Evolutionary conservation across 2,329 filamentous ascomycete species (phyloP), one percentile per base, ranked within the genome.

Genomic region (Ceratocystis eucalypticola): DNA sequence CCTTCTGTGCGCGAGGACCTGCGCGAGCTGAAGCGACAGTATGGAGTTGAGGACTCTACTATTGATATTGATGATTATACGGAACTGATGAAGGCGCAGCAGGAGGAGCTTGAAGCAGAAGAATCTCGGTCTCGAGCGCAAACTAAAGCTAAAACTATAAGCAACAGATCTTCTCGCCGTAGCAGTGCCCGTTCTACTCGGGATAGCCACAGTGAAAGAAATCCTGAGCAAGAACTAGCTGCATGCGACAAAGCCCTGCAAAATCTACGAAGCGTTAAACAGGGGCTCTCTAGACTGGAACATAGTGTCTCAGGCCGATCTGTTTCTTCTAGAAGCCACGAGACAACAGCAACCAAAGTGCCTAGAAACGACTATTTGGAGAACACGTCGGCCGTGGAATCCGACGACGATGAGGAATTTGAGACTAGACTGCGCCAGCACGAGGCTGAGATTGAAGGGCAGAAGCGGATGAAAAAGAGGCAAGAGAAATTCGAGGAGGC

Each of bases 1-100:
- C 78, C 80, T 1, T 82, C 79, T 1, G 82, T 82, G 65, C 80
- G 77, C 65, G 82, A 84, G 66, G 83, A 85, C 69, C 73, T 85
- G 33, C 74, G 78, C 33, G 78, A 81, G 63, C 80, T 85, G 59
- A 77, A 82, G 69, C 77, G 77, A 17, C 75, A 74, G 57, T 78
- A 84, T 70, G 77, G 83, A 65, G 79, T 84, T 30, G 82, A 85
- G 20, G 83, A 85, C 70, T 83, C 81, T 0, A 84, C 82, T 0
- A 72, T 84, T n/a, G 64, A 65, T n/a, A 65, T 65, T 50, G 82
- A 85, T 61, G 80, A 84, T 68, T 75, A 84, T 37, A 81, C 81
- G 66, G 79, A 80, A 25, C 55, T 59, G 33, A 74, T 84, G 48
- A 71, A 84, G 30, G 50, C 37, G 2, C 25, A 62, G 10, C 41